Percentiles rank a stretch among this genome's conserved stretches.
Evolutionary conservation across 73 alveolate genomes (phyloP).

Genomic region (Paramecium pentaurelia): DNA sequence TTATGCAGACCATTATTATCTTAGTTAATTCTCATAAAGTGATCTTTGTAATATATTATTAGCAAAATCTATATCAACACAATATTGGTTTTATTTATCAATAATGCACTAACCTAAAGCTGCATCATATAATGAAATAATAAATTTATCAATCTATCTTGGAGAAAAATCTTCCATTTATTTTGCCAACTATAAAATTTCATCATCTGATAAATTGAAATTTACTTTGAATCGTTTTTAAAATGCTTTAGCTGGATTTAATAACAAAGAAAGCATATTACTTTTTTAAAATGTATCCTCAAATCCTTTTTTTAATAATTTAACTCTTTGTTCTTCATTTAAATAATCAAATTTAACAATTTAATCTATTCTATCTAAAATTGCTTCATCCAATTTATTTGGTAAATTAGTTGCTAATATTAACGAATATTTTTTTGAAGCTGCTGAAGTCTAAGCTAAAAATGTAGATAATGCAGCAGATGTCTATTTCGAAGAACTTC

Average conservation of each 20-base stretch:
- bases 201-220: slow-evolving; percentile 19
- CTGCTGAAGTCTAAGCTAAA: slow-evolving; percentile 74
- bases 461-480: slow-evolving; percentile 54
- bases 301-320: slow-evolving; percentile 22
- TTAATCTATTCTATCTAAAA: slow-evolving; percentile 83
- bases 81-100: not conserved
- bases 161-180: slow-evolving; percentile 79
- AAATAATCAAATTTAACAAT: slow-evolving; percentile 76
- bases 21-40: not conserved
- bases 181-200: slow-evolving; percentile 64
- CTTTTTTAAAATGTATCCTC: not conserved
- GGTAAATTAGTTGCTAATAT: slow-evolving; percentile 81
- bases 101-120: slow-evolving; percentile 59
- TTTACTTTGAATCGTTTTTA: not conserved
- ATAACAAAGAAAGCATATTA: not conserved
- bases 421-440: slow-evolving; percentile 74
- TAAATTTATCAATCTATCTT: slow-evolving; percentile 79
- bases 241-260: slow-evolving; percentile 39
- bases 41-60: not conserved
- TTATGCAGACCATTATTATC: not conserved
- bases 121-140: slow-evolving; percentile 82
- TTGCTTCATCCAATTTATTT: slow-evolving; percentile 79
- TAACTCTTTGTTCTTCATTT: slow-evolving; percentile 66
- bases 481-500: not conserved
- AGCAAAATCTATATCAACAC: not conserved